phyloP scores from a whole-genome alignment of 331 rosid genomes.

The Acacia concinna region DNA sequence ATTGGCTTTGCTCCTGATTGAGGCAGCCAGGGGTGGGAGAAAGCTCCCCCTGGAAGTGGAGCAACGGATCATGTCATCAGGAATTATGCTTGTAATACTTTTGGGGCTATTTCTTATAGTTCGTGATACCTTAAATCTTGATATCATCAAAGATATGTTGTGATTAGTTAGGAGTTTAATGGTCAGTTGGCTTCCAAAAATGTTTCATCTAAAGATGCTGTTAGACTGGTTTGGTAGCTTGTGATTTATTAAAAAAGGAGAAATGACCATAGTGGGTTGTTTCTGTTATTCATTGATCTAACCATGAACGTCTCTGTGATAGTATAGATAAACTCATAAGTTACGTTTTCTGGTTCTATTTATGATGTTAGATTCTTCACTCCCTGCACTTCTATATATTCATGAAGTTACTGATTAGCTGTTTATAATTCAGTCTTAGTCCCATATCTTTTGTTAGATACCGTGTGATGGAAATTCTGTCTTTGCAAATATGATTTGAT shows the following conservation, averaged over 20 bases:
- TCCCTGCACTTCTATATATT: conserved; percentile 18
- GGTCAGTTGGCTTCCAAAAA: conserved; percentile 28
- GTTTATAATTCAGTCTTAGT: background rate
- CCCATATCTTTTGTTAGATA: conserved; percentile 9
- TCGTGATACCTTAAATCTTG: conserved; percentile 89
- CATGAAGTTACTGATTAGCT: conserved; percentile 6
- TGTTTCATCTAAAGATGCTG: conserved; percentile 39
- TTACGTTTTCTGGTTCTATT: conserved; percentile 28
- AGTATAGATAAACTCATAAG: conserved; percentile 28
- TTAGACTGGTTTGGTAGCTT: conserved; percentile 30
- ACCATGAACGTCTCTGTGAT: conserved; percentile 34
- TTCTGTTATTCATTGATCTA: conserved; percentile 38
- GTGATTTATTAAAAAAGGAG: conserved; percentile 26
- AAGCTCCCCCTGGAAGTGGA: conserved; percentile 88
- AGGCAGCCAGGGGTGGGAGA: conserved; percentile 94
- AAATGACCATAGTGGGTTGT: conserved; percentile 20
- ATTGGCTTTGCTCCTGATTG: conserved; percentile 81
- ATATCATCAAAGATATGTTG: conserved; percentile 73
- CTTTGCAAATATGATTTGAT: conserved; percentile 20
- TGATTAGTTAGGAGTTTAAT: conserved; percentile 25
- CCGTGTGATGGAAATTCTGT: conserved; percentile 1
- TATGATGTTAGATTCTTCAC: conserved; percentile 28
- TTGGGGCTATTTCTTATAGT: conserved; percentile 83
- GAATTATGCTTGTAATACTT: conserved; percentile 74
- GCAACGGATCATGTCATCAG: conserved; percentile 90